These are phyloP conservation scores for Candida incommunis DNA, from an alignment of 805 yeast species.

Conservation along the genomic window DNA sequence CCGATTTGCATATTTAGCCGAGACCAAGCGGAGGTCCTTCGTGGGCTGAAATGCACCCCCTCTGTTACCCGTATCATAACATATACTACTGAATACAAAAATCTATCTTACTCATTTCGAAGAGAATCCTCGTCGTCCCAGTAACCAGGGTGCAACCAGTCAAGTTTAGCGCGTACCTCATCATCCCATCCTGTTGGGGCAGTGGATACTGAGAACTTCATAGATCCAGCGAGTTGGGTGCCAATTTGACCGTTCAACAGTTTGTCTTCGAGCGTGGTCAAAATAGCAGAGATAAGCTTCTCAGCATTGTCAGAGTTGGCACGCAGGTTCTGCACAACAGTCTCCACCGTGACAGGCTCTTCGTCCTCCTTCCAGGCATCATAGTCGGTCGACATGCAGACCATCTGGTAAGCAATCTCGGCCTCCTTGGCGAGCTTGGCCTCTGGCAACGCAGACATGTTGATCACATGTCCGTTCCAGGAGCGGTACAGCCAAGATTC, in stretches of 20 bases:
- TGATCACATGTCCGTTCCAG: constrained; percentile 91
- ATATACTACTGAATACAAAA: too few relatives aligned
- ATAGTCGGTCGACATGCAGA: constrained; percentile 97
- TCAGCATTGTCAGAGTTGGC: constrained; percentile 85
- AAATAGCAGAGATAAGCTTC: constrained; percentile 52
- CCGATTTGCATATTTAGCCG: neutral
- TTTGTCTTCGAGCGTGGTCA: constrained; percentile 51
- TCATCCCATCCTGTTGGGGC: constrained; percentile 56
- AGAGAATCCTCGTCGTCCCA: constrained; percentile 34
- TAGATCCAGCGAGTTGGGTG: constrained; percentile 53
- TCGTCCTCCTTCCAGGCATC: constrained; percentile 96
- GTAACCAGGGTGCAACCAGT: constrained; percentile 81
- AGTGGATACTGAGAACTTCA: constrained; percentile 75
- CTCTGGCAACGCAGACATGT: constrained; percentile 97
- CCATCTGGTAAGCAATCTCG: constrained; percentile 92
- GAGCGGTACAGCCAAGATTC: constrained; percentile 76
- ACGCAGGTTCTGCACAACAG: constrained; percentile 78
- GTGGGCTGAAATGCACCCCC: too few relatives aligned
- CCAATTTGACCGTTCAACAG: constrained; percentile 50
- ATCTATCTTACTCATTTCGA: too few relatives aligned
- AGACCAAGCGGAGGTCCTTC: constrained; percentile 1
- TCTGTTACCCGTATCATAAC: too few relatives aligned
- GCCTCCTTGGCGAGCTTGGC: constrained; percentile 95
- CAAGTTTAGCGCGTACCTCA: constrained; percentile 65
- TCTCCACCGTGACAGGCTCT: constrained; percentile 96